Conservation (phyloP, 2,329 filamentous ascomycete genomes). For the Venturia effusa region DNA sequence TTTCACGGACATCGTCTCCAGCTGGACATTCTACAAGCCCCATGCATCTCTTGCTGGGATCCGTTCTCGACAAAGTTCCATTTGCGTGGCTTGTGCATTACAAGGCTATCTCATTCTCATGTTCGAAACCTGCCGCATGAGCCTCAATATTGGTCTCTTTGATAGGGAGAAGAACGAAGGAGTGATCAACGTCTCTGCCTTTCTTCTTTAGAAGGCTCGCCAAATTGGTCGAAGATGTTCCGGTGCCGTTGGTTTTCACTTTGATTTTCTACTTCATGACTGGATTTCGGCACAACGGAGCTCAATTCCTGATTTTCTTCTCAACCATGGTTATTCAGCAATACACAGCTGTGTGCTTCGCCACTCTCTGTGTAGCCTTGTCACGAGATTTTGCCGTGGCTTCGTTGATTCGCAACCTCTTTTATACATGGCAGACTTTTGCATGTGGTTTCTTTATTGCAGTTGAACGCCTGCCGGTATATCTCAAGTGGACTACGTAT, state of each 20-base stretch:
- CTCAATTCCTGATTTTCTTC: slow-evolving; percentile 65
- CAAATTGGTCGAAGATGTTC: slow-evolving; percentile 59
- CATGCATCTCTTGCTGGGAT: slow-evolving; percentile 59
- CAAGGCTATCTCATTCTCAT: slow-evolving; percentile 68
- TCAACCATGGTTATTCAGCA: slow-evolving; percentile 57
- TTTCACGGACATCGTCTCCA: slow-evolving; percentile 59
- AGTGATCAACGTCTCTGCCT: slow-evolving; percentile 58
- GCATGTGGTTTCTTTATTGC: slow-evolving; percentile 71
- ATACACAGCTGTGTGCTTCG: slow-evolving; percentile 63
- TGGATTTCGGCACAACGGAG: slow-evolving; percentile 53
- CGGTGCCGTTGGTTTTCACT: slow-evolving; percentile 60
- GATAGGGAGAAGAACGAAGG: slow-evolving; percentile 66
- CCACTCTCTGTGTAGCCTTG: slow-evolving; percentile 55
- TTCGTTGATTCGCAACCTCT: slow-evolving; percentile 60
- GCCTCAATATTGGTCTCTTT: slow-evolving; percentile 63
- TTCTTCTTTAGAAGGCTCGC: slow-evolving; percentile 60
- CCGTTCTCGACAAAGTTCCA: slow-evolving; percentile 58
- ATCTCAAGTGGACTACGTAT: slow-evolving; percentile 59
- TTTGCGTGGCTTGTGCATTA: slow-evolving; percentile 61
- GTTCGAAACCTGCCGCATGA: slow-evolving; percentile 66
- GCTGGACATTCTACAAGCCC: slow-evolving; percentile 61
- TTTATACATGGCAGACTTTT: slow-evolving; percentile 63
- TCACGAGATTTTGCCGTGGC: slow-evolving; percentile 59
- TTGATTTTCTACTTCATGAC: slow-evolving; percentile 70
- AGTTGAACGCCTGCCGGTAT: slow-evolving; percentile 60